These are phyloP conservation scores for Lachnellula hyalina DNA, from an alignment of 2,329 filamentous ascomycete species.

Conservation along the genomic window DNA sequence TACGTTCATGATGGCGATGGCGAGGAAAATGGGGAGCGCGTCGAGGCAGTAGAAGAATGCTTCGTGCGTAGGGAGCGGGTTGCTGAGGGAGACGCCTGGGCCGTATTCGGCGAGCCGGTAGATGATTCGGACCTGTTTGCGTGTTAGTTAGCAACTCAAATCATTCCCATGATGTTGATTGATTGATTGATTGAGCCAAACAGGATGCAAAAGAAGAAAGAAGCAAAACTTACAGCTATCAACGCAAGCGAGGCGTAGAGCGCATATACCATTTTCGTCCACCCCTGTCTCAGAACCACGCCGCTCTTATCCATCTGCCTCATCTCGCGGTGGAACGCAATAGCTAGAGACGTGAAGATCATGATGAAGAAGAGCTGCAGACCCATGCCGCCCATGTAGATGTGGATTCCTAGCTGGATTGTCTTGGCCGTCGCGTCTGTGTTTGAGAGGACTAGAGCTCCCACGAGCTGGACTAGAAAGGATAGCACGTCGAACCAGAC, in stretches of 20 bases:
- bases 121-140: constrained; percentile 45
- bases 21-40: constrained; percentile 50
- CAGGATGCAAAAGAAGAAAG: background rate
- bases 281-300: constrained; percentile 9
- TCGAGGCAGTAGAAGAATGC: constrained; percentile 48
- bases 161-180: too few species aligned
- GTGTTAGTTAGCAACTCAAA: background rate
- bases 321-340: constrained; percentile 34
- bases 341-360: constrained; percentile 38
- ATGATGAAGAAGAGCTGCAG: constrained; percentile 47
- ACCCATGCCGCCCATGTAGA: constrained; percentile 50
- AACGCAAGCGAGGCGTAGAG: constrained; percentile 38
- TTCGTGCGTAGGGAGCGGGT: constrained; percentile 48
- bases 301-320: constrained; percentile 28
- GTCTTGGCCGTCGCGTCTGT: constrained; percentile 28
- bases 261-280: constrained; percentile 30
- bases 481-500: constrained; percentile 44
- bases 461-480: constrained; percentile 41
- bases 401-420: constrained; percentile 34
- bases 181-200: too few species aligned
- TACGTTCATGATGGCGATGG: constrained; percentile 38
- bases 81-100: constrained; percentile 35
- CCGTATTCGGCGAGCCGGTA: constrained; percentile 55
- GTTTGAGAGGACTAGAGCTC: constrained; percentile 31
- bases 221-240: constrained; percentile 34